Evolutionary conservation across 2,329 filamentous ascomycete genomes (phyloP), one percentile per base, ranked within the genome.

Genomic region (Exophiala alcalophila): DNA sequence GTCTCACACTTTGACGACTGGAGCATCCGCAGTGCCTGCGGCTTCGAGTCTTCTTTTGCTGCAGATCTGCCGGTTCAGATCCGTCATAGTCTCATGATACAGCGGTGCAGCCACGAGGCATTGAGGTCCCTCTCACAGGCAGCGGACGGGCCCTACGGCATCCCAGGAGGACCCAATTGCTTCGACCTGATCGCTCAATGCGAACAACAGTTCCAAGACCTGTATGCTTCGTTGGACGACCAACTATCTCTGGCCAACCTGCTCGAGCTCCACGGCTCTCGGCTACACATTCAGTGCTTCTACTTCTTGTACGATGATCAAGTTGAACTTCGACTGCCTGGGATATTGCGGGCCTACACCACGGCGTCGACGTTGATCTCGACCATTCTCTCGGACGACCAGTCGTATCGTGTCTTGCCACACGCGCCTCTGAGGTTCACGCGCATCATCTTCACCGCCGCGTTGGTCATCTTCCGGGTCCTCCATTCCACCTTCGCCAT

Each of bases 21-120:
- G 25, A 39, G 25, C 24, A 30, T 39, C 11, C 36, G 36, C 8
- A 21, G 10, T 7, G 36, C 16, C 18, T 39, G 36, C n/a, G n/a
- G n/a, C n/a, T n/a, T n/a, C n/a, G n/a, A n/a, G n/a, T n/a, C n/a
- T 26, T 30, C 18, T 12, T 20, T 9, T 9, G 14, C 26, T 4
- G 36, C 12, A 19, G 26, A 15, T 11, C 21, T 39, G 10, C 36
- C 36, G 10, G 4, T 30, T 12, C n/a, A 39, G 36, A 11, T 39
- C 15, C 25, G 19, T 11, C 36, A 39, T 21, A 39, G 18, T 30
- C 36, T 39, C 25, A 39, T 39, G 14, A 39, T 39, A 30, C 25
- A 39, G n/a, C 18, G 19, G 12, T 11, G 6, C 36, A 39, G 10
- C 11, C 8, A 30, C 36, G 36, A 39, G 2, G 36, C 25, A 29